Evolutionary conservation across 495 filamentous ascomycete genomes (phyloP).

Genomic region (Penicillium tannophilum): DNA sequence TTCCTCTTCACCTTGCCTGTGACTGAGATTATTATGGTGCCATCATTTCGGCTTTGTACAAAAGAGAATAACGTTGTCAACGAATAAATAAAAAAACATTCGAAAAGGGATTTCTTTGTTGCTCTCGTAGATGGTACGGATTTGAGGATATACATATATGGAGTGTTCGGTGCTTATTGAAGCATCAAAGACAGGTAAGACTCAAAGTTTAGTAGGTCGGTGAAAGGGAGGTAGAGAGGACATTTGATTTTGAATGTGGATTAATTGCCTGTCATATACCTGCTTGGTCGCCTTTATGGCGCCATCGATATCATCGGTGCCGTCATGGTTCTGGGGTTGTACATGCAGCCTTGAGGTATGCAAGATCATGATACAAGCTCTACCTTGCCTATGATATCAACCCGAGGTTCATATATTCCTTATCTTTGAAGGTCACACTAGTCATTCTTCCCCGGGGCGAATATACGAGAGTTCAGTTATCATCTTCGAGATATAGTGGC

Average conservation of each 20-base stretch:
- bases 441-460: neutral
- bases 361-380: neutral
- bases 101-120: slow-evolving; percentile 13
- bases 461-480: neutral
- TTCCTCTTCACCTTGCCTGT: slow-evolving; percentile 7
- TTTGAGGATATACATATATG: neutral
- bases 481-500: slow-evolving; percentile 11
- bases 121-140: neutral
- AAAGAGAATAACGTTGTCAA: slow-evolving; percentile 28
- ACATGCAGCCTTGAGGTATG: neutral
- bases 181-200: too few species aligned
- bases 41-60: slow-evolving; percentile 37
- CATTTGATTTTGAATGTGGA: neutral
- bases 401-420: too few species aligned
- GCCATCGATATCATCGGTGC: slow-evolving; percentile 16
- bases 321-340: slow-evolving; percentile 11
- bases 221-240: neutral
- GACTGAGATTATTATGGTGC: slow-evolving; percentile 26
- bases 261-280: neutral
- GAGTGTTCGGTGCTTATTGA: too few species aligned
- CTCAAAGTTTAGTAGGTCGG: too few species aligned
- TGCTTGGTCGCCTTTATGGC: slow-evolving; percentile 11
- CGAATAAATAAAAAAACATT: slow-evolving; percentile 26
- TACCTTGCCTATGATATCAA: neutral
- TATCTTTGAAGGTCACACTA: neutral